phyloP scores from a whole-genome alignment of 805 yeast genomes.

The Lipomyces mesembrius region DNA sequence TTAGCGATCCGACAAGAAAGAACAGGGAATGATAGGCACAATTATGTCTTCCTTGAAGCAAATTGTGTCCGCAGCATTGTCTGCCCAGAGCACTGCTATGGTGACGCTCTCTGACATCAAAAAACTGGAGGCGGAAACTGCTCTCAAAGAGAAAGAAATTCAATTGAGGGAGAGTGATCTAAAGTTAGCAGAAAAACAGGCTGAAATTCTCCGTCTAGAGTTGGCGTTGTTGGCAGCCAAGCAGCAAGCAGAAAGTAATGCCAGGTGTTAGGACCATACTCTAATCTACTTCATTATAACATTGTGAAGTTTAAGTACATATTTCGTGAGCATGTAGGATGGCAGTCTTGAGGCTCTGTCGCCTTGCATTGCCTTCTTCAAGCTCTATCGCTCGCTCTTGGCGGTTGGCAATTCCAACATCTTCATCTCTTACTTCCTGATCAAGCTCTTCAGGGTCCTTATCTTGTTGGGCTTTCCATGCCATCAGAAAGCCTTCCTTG shows the following conservation, averaged over 20 bases:
- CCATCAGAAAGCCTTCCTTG: neutral
- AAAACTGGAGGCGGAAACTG: neutral
- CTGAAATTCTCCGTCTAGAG: neutral
- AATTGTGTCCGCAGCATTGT: too few species aligned
- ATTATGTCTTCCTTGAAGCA: too few species aligned
- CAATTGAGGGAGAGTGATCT: neutral
- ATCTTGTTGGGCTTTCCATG: neutral
- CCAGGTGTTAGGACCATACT: too few species aligned
- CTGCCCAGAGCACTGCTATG: too few species aligned
- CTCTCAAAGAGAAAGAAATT: neutral
- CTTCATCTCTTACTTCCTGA: neutral
- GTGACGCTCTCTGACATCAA: too few species aligned
- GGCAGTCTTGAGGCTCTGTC: neutral
- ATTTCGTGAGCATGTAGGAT: neutral
- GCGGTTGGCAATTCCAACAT: neutral
- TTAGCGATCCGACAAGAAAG: neutral
- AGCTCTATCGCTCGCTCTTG: slow-evolving; percentile 1
- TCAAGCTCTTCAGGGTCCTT: neutral
- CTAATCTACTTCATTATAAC: neutral
- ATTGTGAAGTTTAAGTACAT: neutral
- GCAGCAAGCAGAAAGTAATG: neutral
- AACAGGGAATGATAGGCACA: neutral
- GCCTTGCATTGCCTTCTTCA: neutral
- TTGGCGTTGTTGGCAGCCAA: neutral
- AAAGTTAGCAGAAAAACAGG: neutral